These are phyloP conservation scores for Aphanomyces invadans DNA, from an alignment of 352 stramenopile species.

Conservation along the genomic window DNA sequence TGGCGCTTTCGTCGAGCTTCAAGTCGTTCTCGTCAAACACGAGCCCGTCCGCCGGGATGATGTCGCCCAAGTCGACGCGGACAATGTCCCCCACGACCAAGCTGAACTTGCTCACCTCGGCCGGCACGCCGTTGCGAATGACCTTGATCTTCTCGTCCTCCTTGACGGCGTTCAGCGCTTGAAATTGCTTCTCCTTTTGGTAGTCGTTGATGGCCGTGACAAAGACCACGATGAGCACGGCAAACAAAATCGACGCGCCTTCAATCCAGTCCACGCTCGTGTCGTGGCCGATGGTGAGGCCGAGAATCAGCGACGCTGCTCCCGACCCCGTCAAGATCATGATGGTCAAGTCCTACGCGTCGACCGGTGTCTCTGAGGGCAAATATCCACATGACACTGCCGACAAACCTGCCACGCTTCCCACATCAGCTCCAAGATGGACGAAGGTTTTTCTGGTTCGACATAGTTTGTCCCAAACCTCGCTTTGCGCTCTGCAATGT, in stretches of 20 bases:
- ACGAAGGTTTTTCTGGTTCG: conserved; percentile 39
- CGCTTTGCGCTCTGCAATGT: conserved; percentile 46
- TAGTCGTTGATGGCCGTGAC: conserved; percentile 90
- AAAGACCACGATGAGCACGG: conserved; percentile 84
- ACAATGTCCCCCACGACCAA: conserved; percentile 87
- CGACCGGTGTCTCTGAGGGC: background rate
- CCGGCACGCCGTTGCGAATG: conserved; percentile 54
- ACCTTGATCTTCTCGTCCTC: conserved; percentile 82
- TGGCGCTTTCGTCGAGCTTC: conserved; percentile 85
- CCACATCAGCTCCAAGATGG: conserved; percentile 75
- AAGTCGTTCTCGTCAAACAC: conserved; percentile 85
- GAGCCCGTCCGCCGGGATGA: conserved; percentile 84
- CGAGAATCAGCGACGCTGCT: conserved; percentile 46
- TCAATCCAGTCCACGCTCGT: conserved; percentile 80
- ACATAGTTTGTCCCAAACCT: conserved; percentile 68
- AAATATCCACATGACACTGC: too few relatives aligned
- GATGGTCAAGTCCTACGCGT: conserved; percentile 46
- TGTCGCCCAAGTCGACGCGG: conserved; percentile 74
- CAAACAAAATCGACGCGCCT: conserved; percentile 86
- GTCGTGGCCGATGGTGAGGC: conserved; percentile 48
- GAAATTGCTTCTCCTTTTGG: conserved; percentile 88
- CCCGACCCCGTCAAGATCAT: conserved; percentile 52
- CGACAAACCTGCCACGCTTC: conserved; percentile 62
- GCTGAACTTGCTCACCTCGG: conserved; percentile 61
- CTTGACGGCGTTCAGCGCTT: conserved; percentile 73